phyloP scores from a whole-genome alignment of 176 grass and related monocot species.

The Hordeum vulgare region DNA sequence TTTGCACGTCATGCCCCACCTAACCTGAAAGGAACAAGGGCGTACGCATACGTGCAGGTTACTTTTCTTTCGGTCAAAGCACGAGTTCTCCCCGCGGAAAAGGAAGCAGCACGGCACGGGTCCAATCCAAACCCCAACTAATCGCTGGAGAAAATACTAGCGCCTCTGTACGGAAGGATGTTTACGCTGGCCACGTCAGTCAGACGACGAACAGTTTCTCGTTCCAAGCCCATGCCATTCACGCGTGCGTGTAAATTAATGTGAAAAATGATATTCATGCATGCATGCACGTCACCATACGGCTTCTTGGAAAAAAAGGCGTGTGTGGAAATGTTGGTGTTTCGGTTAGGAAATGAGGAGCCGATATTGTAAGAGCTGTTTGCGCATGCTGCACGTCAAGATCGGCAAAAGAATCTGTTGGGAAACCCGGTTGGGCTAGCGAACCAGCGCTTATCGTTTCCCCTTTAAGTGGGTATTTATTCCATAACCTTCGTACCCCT shows the following conservation, averaged over 20 bases:
- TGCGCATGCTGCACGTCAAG: no score
- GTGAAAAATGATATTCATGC: background rate
- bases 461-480: no score
- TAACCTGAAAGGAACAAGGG: background rate
- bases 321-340: background rate
- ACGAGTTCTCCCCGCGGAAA: no score
- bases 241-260: background rate
- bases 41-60: no score
- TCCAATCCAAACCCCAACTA: background rate
- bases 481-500: no score
- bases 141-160: background rate
- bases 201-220: background rate
- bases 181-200: background rate
- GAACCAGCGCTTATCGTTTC: no score
- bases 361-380: background rate
- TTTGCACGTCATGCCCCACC: background rate
- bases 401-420: no score
- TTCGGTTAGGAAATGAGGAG: background rate
- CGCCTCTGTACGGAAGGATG: background rate
- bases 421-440: no score
- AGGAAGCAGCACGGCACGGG: no score
- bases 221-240: background rate
- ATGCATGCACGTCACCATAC: background rate
- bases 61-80: no score
- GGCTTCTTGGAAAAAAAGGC: background rate